A percentile compares a stretch with the other conserved stretches of the same genome.
These are phyloP conservation scores for Pyrenophora seminiperda DNA, from an alignment of 2,329 filamentous ascomycete species.

Conservation along the genomic window DNA sequence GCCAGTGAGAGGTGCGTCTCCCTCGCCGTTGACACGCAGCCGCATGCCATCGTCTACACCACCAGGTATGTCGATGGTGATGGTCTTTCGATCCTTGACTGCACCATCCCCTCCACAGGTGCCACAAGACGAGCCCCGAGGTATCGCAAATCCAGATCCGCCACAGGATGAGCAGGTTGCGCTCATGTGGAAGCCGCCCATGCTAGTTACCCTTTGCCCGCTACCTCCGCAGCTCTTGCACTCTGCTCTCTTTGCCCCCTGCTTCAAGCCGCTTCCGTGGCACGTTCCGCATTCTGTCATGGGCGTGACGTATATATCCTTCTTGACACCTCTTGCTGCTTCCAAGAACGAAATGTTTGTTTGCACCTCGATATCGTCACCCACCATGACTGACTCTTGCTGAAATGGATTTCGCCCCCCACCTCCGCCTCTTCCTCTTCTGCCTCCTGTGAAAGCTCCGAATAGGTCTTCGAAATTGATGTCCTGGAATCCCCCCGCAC, in stretches of 20 bases:
- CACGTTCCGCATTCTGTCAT: conserved; percentile 82
- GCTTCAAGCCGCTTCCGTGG: conserved; percentile 80
- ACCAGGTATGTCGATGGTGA: conserved; percentile 89
- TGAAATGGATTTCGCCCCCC: conserved; percentile 72
- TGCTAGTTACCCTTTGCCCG: conserved; percentile 83
- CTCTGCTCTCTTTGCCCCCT: conserved; percentile 71
- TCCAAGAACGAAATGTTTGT: conserved; percentile 94
- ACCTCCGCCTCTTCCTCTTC: conserved; percentile 55
- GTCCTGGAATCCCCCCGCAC: conserved; percentile 70
- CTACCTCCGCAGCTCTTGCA: conserved; percentile 86
- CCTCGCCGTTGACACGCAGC: conserved; percentile 80
- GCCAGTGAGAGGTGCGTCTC: conserved; percentile 82
- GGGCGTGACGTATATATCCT: conserved; percentile 86
- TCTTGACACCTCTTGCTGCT: conserved; percentile 85
- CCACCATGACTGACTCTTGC: conserved; percentile 76
- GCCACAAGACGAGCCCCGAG: conserved; percentile 79
- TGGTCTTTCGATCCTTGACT: conserved; percentile 78
- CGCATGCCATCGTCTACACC: conserved; percentile 98
- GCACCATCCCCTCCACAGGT: conserved; percentile 84
- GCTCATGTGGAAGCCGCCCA: conserved; percentile 96
- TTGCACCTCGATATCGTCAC: conserved; percentile 94
- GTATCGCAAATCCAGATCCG: conserved; percentile 76
- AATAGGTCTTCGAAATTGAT: conserved; percentile 98
- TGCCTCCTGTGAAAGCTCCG: conserved; percentile 74
- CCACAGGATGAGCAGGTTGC: conserved; percentile 83